Base-by-base conservation (phyloP, 2,329 filamentous ascomycete genomes). In the Penicillium sp. region DNA sequence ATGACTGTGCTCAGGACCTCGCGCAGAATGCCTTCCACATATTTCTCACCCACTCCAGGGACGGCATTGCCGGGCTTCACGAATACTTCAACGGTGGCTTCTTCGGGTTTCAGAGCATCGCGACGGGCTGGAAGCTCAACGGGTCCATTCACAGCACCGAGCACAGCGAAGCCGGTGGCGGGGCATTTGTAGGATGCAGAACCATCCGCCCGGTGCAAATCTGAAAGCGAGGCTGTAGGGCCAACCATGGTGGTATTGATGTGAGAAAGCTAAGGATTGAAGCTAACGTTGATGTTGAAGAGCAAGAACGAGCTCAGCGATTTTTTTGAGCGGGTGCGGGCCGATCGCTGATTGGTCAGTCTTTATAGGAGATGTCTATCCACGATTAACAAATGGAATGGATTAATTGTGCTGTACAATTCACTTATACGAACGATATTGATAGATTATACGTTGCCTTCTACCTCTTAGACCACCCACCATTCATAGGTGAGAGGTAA, bases 71-170 rank as follows among this genome's bases (percentile, higher is more conserved):
- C 88, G 49, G 93, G 93, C 73, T 95, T 87, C 63, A 99, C 85
- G 72, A 93, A 87, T 57, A 99, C 91, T 76, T 98, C 95, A 63
- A 99, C 82, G 50, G 89, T 86, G 27, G 93, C 92, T 78, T 97
- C 92, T 75, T 96, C 93, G 8, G 95, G 90, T 64, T 95, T 86
- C 74, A 98, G 92, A 25, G 75, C 70, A 72, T 99, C 93, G 68
- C 91, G 87, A 68, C 93, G 86, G 66, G 88, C 75, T 14, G 75
- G 87, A 16, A 93, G 91, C 78, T 99, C 95, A 65, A 98, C 86
- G 16, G 95, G 95, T 0, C 93, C 95, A 76, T 96, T 98, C 64
- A 96, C 92, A 14, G 91, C 88, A 55, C 89, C 90, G 53, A 96
- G 85, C 62, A 98, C 84, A 45, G 88, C 88, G 75, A 92, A 96